A percentile compares a stretch with the other conserved stretches of the same genome.
phyloP scores from a whole-genome alignment of 805 yeast species.

The Ogataea ganodermae region DNA sequence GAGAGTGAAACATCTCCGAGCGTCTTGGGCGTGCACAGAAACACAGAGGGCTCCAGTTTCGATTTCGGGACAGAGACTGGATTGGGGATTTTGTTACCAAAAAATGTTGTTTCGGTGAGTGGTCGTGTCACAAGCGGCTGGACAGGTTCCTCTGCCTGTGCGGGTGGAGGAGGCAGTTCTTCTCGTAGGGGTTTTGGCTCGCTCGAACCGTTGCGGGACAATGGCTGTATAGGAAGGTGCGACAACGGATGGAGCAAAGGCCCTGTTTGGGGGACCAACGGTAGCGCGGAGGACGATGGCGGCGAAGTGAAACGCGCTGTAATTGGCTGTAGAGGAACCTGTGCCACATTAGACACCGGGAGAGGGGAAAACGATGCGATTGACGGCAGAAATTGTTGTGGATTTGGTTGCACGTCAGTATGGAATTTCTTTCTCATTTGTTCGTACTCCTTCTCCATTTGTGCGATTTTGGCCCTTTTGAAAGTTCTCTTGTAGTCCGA shows the following conservation, averaged over 20 bases:
- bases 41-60: conserved; percentile 29
- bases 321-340: conserved; percentile 8
- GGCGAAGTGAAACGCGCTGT: conserved; percentile 12
- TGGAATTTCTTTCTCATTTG: conserved; percentile 47
- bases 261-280: not conserved
- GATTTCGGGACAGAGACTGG: conserved; percentile 25
- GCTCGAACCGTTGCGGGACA: not conserved
- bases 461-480: conserved; percentile 82
- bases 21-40: conserved; percentile 64
- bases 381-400: conserved; percentile 17
- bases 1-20: conserved; percentile 68
- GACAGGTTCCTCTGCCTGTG: conserved; percentile 1
- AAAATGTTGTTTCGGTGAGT: conserved; percentile 17
- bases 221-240: not conserved
- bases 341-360: conserved; percentile 5
- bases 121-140: conserved; percentile 27
- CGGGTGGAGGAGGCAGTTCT: not conserved
- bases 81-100: conserved; percentile 16
- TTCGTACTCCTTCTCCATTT: conserved; percentile 77
- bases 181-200: no score
- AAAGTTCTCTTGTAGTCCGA: conserved; percentile 86
- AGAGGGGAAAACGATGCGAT: conserved; percentile 17
- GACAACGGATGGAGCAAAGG: conserved; percentile 4
- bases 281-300: conserved; percentile 16
- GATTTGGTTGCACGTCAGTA: conserved; percentile 10